Evolutionary conservation across 2,329 filamentous ascomycete species (phyloP).

Genomic region (Fusarium domesticum): DNA sequence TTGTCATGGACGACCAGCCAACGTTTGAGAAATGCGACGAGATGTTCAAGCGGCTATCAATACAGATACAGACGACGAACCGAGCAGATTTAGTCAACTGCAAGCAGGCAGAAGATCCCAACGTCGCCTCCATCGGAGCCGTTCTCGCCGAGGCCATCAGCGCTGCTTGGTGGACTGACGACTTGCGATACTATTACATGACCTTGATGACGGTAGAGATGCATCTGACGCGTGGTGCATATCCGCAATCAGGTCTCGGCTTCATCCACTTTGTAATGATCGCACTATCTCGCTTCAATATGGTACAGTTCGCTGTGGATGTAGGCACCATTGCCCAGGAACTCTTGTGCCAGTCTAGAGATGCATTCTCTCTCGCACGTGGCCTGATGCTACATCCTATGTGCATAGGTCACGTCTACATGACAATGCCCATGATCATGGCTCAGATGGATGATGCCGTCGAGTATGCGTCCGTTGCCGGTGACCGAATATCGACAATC

Average conservation of each 20-base stretch:
- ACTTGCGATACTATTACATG: constrained; percentile 69
- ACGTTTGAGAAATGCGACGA: constrained; percentile 75
- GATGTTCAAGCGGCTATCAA: constrained; percentile 64
- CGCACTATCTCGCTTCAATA: constrained; percentile 66
- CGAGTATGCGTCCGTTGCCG: constrained; percentile 62
- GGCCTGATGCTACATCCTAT: constrained; percentile 67
- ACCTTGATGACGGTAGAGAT: constrained; percentile 64
- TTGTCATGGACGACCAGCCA: constrained; percentile 62
- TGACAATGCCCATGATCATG: constrained; percentile 57
- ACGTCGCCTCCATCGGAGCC: constrained; percentile 62
- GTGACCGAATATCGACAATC: constrained; percentile 69
- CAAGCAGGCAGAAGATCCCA: constrained; percentile 46
- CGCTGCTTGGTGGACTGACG: constrained; percentile 71
- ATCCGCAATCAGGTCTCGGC: constrained; percentile 65
- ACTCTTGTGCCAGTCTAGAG: constrained; percentile 60
- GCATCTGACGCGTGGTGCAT: constrained; percentile 61
- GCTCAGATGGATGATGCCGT: constrained; percentile 62
- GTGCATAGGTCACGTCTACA: constrained; percentile 68
- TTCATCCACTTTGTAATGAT: constrained; percentile 69
- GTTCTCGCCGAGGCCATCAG: constrained; percentile 68
- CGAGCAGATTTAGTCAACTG: constrained; percentile 44
- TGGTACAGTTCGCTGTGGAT: constrained; percentile 65
- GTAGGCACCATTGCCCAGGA: constrained; percentile 61
- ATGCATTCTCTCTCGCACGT: constrained; percentile 64
- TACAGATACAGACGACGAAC: constrained; percentile 58